A percentile compares a stretch with the other conserved stretches of the same genome.
These are phyloP conservation scores for Volvox africanus DNA, from an alignment of 139 green algal genomes.

Conservation along the genomic window DNA sequence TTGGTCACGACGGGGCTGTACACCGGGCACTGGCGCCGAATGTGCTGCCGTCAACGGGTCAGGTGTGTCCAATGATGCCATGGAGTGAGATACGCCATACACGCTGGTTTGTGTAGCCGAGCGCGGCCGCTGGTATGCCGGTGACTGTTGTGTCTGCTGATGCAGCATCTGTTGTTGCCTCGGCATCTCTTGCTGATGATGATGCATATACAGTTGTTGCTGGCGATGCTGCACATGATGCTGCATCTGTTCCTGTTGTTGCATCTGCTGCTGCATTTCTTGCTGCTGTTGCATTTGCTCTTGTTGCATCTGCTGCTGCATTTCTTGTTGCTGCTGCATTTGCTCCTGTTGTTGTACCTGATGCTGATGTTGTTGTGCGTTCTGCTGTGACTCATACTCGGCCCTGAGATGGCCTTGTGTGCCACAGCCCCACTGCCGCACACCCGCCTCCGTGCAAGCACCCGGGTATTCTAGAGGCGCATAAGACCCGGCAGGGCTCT, in stretches of 20 bases:
- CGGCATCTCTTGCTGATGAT: too few species aligned
- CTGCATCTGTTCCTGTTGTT: not conserved
- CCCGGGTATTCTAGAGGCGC: too few species aligned
- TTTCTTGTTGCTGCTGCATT: not conserved
- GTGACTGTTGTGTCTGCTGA: not conserved
- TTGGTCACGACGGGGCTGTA: not conserved
- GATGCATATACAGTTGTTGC: too few species aligned
- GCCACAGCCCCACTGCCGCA: not conserved
- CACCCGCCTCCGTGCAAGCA: too few species aligned
- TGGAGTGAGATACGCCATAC: not conserved
- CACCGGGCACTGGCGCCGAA: not conserved
- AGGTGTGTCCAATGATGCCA: not conserved
- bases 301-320: not conserved
- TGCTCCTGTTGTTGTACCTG: not conserved
- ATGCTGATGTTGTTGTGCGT: not conserved
- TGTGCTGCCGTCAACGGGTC: not conserved
- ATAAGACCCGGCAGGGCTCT: not conserved
- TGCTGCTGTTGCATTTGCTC: not conserved
- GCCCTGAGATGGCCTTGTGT: not conserved
- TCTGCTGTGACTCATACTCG: not conserved
- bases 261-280: not conserved
- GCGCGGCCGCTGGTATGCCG: not conserved
- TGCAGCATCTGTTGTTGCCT: not conserved
- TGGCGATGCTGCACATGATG: not conserved
- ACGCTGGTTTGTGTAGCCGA: not conserved